A percentile compares a stretch with the other conserved stretches of the same genome.
phyloP scores from a whole-genome alignment of 2,329 filamentous ascomycete species.

The Alternaria sp. region DNA sequence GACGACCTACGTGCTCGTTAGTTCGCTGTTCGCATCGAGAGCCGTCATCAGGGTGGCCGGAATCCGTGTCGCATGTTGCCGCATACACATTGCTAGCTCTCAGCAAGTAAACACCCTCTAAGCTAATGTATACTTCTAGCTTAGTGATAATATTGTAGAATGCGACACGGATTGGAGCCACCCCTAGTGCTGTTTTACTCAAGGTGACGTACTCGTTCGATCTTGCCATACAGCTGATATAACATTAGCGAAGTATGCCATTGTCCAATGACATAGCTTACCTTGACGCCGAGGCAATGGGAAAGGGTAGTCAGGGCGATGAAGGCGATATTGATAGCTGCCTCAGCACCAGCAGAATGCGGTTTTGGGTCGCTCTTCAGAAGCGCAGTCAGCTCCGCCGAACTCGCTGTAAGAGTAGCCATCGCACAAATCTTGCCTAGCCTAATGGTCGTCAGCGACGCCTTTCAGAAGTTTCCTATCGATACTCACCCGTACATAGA shows the following conservation, averaged over 20 bases:
- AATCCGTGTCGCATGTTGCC: background rate
- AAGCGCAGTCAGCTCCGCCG: conserved; percentile 26
- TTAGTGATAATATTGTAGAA: background rate
- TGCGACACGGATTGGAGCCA: background rate
- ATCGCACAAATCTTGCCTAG: conserved; percentile 31
- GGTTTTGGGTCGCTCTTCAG: conserved; percentile 17
- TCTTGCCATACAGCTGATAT: conserved; percentile 35
- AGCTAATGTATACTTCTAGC: background rate
- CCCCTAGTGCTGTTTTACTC: background rate
- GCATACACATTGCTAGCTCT: background rate
- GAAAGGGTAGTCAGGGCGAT: conserved; percentile 31
- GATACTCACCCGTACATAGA: conserved; percentile 21
- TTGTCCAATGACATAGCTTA: background rate
- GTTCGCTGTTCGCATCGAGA: background rate
- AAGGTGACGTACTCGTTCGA: conserved; percentile 29
- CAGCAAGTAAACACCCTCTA: background rate
- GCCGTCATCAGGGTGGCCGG: background rate
- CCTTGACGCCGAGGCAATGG: conserved; percentile 33
- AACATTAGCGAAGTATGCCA: background rate
- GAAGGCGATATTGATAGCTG: conserved; percentile 27
- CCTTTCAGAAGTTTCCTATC: background rate
- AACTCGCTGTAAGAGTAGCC: conserved; percentile 31
- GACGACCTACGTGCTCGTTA: conserved; percentile 19
- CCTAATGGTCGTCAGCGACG: conserved; percentile 4
- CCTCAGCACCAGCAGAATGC: conserved; percentile 18